Evolutionary conservation across 495 filamentous ascomycete species (phyloP).

Genomic region (Lophiostoma macrostomum): DNA sequence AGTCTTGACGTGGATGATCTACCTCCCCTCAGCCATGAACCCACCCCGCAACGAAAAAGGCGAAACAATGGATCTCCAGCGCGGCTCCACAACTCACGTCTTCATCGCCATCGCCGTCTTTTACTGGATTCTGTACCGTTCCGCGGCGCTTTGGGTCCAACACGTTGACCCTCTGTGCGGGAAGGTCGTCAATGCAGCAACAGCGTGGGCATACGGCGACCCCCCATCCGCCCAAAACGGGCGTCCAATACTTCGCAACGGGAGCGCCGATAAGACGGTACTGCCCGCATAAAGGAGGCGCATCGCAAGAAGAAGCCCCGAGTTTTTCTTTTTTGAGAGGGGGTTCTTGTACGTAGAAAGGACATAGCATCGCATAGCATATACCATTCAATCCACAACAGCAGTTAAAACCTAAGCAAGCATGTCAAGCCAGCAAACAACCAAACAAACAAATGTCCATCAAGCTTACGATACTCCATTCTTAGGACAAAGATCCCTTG

Average conservation of each 20-base stretch:
- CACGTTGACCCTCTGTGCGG: slow-evolving; percentile 33
- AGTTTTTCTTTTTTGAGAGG: too few species aligned
- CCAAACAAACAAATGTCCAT: too few species aligned
- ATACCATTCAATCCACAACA: too few species aligned
- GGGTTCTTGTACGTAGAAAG: too few species aligned
- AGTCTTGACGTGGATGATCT: slow-evolving; percentile 36
- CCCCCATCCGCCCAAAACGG: neutral
- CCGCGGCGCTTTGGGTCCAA: slow-evolving; percentile 27
- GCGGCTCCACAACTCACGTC: slow-evolving; percentile 29
- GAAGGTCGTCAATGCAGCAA: slow-evolving; percentile 26
- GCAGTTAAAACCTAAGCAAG: too few species aligned
- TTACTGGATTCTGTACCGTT: slow-evolving; percentile 33
- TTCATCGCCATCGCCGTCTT: slow-evolving; percentile 30
- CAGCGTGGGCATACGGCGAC: slow-evolving; percentile 25
- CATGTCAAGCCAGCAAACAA: too few species aligned
- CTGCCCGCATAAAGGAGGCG: slow-evolving; percentile 20
- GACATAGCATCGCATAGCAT: too few species aligned
- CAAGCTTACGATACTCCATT: too few species aligned
- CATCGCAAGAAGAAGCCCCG: too few species aligned
- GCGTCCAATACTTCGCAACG: slow-evolving; percentile 5
- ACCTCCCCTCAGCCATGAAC: slow-evolving; percentile 32
- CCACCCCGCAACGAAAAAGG: slow-evolving; percentile 32
- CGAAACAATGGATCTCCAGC: slow-evolving; percentile 34
- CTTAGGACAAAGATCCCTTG: too few species aligned
- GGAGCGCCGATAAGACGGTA: slow-evolving; percentile 3